Evolutionary conservation across 2,329 filamentous ascomycete species (phyloP), one percentile per base, ranked within the genome.

Genomic region (Pseudocercospora pini-densiflorae): DNA sequence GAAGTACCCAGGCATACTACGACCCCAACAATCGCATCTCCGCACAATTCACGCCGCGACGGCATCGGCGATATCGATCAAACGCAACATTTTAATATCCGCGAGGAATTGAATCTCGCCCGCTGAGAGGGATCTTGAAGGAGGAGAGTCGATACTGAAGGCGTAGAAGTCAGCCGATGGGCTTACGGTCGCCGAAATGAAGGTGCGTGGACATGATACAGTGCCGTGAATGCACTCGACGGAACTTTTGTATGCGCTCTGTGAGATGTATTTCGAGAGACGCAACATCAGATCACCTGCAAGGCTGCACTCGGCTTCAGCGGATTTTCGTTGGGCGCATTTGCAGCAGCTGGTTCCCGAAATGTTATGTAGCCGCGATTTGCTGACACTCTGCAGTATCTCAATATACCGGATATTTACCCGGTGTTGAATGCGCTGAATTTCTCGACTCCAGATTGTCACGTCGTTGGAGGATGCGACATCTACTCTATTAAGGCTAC

Each of bases 401-500:
- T 99, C 31, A 75, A 93, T 94, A 68, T 87, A 97, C 70, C 90
- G 89, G 92, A 96, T 72, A 94, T 98, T 77, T 94, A 98, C 80
- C 89, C 91, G 79, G 92, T 98, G 72, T 94, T 93, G 68, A 91
- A 91, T 81, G 92, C 94, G 70, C 89, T 99, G 77, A 98, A 97
- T 78, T 98, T 98, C 84, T 92, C 95, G 75, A 97, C 94, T 0
- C 89, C 92, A 60, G 94, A 98, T 78, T 94, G 93, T 77, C 92
- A 94, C 73, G 91, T 99, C 67, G 90, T 93, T 29, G 95, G 95
- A 74, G 92, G 92, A 71, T 98, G 94, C 84, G 95, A 99, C 79
- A 86, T 98, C 19, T 99, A 97, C 84, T 98, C 94, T 9, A 97
- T 94, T 27, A 99, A 99, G 81, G 94, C 95, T 31, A 93, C 94